Percentiles rank a stretch among this genome's conserved stretches.
These are phyloP conservation scores for Filobasidium uniguttulatum DNA, from an alignment of 1,284 basidiomycete species.

Conservation along the genomic window DNA sequence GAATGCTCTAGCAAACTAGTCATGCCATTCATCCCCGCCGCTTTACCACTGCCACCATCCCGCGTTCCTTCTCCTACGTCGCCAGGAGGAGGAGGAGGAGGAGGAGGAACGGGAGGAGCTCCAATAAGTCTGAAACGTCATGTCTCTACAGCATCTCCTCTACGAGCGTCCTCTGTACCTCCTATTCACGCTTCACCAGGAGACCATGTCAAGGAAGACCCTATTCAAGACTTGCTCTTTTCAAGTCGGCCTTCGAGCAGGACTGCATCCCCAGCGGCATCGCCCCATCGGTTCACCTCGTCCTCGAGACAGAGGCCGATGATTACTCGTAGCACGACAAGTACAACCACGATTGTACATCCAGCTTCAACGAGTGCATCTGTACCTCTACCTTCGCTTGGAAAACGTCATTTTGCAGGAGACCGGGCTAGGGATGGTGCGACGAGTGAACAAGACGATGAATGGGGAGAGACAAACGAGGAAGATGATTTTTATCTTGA, in stretches of 20 bases:
- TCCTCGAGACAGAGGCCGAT: not conserved
- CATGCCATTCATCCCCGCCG: no score
- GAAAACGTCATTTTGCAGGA: not conserved
- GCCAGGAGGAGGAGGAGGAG: not conserved
- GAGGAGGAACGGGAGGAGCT: not conserved
- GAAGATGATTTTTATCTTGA: conserved; percentile 13
- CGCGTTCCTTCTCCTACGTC: not conserved
- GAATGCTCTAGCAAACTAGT: no score
- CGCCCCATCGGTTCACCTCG: not conserved
- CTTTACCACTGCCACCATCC: not conserved
- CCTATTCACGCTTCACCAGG: not conserved
- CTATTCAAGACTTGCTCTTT: not conserved
- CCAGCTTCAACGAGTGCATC: not conserved
- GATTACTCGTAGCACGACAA: not conserved
- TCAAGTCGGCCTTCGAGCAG: not conserved
- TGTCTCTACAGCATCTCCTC: not conserved
- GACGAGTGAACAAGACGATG: conserved; percentile 4
- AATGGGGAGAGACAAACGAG: conserved; percentile 2
- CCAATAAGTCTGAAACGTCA: not conserved
- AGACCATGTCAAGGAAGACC: not conserved
- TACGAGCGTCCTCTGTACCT: not conserved
- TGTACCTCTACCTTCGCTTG: not conserved
- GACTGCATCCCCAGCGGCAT: not conserved
- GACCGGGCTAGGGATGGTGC: conserved; percentile 1
- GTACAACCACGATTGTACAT: not conserved